Base-by-base conservation (phyloP, 768 basidiomycete species). In the Auricularia sp. region DNA sequence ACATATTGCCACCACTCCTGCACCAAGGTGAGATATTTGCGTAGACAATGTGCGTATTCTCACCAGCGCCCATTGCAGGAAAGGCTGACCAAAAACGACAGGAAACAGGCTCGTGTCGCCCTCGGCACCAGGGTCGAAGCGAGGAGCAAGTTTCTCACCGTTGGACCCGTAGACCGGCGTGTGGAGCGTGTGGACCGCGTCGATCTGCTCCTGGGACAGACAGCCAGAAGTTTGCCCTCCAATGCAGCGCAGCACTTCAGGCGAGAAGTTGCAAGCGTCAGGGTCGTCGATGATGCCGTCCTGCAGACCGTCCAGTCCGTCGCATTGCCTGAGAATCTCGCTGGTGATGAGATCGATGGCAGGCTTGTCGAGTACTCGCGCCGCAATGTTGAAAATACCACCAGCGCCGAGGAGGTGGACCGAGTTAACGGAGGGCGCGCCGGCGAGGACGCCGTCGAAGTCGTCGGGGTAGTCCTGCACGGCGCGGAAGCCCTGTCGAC, bases 371-470 rank as follows among this genome's bases (percentile, higher is more conserved):
- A 42, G 39, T 14, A 14, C 39, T 7, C 12, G 39, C 39, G 39
- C 39, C 39, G 39, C 12, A 14, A 42, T 42, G 39, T 14, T 42
- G 39, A 8, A 8, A 14, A 42, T 42, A 14, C 39, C 39, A 14
- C 39, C 39, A 7, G 7, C 8, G 39, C 39, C 39, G 39, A 42
- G 8, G 39, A 42, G 12, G 39, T 42, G 39, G 8, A 42, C 39
- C 12, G 69, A 61, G 36, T 69, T 71, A 51, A 69, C 68, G 51
- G 74, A 73, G 6, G 74, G 74, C n/a, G 73, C 68, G 3, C 74
- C 74, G 39, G 72, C 70, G 51, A 75, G 68, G 67, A 74, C 67
- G 35, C 72, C 74, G 61, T 74, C 72, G 62, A 75, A 75, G 59
- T 75, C 74, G 2, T 73, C 72, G 0, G 74, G 74, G 51, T 71